Percentiles rank a stretch among this genome's conserved stretches.
Conservation (phyloP, 2,329 filamentous ascomycete species). For the Stagonosporopsis rhizophila region DNA sequence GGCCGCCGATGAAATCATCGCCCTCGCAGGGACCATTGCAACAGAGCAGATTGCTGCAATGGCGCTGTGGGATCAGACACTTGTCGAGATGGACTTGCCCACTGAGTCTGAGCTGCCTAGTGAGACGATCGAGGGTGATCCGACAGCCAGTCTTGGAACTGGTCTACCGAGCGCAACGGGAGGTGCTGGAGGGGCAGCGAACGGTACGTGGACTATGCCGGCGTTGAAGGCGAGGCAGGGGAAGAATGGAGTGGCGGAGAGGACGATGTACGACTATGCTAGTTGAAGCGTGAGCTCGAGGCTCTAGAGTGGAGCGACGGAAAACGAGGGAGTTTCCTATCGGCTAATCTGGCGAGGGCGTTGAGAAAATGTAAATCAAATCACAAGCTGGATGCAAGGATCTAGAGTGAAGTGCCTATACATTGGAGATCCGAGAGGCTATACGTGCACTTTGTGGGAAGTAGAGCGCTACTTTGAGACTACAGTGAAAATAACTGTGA, state of each 20-base stretch:
- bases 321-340: background rate
- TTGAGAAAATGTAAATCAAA: background rate
- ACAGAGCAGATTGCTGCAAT: conserved; percentile 8
- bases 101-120: conserved; percentile 1
- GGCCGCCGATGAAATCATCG: conserved; percentile 9
- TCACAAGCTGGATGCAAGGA: background rate
- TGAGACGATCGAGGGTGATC: conserved; percentile 6
- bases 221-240: background rate
- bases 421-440: background rate
- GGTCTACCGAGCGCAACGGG: conserved; percentile 15
- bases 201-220: conserved; percentile 17
- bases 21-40: conserved; percentile 3
- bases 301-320: background rate
- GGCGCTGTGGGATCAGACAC: conserved; percentile 11
- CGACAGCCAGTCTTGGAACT: conserved; percentile 12
- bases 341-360: too few species aligned
- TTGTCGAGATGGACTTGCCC: conserved; percentile 9
- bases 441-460: too few species aligned
- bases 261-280: conserved; percentile 14
- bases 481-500: too few species aligned
- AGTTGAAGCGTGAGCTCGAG: background rate
- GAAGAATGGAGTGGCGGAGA: conserved; percentile 5
- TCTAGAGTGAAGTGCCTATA: background rate
- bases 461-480: too few species aligned
- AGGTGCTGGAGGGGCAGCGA: conserved; percentile 2